Evolutionary conservation across 495 filamentous ascomycete genomes (phyloP).

Genomic region (Lindgomyces ingoldianus): DNA sequence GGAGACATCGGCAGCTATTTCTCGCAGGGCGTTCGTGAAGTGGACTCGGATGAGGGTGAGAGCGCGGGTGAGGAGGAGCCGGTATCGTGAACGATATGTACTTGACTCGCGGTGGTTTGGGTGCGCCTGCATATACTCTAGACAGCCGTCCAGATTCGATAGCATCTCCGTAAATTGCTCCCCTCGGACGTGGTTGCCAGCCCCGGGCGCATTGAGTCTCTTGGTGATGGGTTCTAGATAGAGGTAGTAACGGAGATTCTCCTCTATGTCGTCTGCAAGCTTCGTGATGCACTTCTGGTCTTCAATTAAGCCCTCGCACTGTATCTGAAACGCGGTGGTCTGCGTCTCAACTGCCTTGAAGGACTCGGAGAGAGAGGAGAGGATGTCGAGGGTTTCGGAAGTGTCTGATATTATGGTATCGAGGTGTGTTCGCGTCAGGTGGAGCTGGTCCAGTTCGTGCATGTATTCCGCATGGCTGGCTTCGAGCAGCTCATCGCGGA

Average conservation of each 20-base stretch:
- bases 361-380: constrained; percentile 74
- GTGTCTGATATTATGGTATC: constrained; percentile 77
- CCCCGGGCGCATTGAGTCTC: constrained; percentile 87
- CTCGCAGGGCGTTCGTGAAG: constrained; percentile 70
- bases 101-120: constrained; percentile 81
- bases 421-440: constrained; percentile 74
- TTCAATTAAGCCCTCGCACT: constrained; percentile 80
- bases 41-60: constrained; percentile 83
- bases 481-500: constrained; percentile 69
- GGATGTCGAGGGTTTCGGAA: constrained; percentile 66
- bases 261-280: constrained; percentile 77
- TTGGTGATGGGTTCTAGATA: constrained; percentile 89
- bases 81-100: constrained; percentile 72
- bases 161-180: constrained; percentile 85
- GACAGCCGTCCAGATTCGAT: constrained; percentile 77
- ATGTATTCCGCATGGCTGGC: constrained; percentile 83
- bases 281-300: constrained; percentile 75
- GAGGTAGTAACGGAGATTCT: constrained; percentile 86
- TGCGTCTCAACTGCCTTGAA: constrained; percentile 86
- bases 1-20: constrained; percentile 68
- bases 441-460: constrained; percentile 76
- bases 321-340: constrained; percentile 84
- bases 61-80: constrained; percentile 68
- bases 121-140: constrained; percentile 85
- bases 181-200: constrained; percentile 75